Percentiles rank a stretch among this genome's conserved stretches.
phyloP scores from a whole-genome alignment of 805 yeast genomes.

The Metschnikowia henanensis region DNA sequence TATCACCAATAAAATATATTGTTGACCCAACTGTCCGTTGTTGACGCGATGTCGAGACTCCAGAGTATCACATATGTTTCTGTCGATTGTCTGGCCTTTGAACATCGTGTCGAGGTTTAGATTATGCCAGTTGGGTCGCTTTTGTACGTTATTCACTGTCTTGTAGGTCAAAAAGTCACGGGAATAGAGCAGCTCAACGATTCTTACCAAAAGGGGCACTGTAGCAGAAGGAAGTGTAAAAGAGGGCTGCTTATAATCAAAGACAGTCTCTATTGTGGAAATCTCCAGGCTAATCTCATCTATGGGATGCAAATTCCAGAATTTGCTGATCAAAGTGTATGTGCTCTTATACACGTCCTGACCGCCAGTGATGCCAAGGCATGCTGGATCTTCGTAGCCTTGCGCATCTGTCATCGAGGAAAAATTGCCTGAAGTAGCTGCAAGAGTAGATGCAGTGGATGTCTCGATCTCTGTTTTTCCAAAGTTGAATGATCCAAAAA shows the following conservation, averaged over 20 bases:
- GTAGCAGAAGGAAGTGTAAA: constrained; percentile 76
- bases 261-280: constrained; percentile 13
- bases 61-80: constrained; percentile 32
- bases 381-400: constrained; percentile 16
- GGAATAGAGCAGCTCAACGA: constrained; percentile 67
- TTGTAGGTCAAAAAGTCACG: constrained; percentile 49
- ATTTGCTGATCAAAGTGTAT: constrained; percentile 39
- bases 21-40: constrained; percentile 11
- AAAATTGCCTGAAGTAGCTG: constrained; percentile 5
- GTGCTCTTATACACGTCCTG: constrained; percentile 29
- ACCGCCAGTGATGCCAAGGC: constrained; percentile 34
- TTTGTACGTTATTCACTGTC: constrained; percentile 34
- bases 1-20: constrained; percentile 49
- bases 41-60: constrained; percentile 17
- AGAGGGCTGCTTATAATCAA: constrained; percentile 47
- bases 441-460: constrained; percentile 14
- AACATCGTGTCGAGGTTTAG: constrained; percentile 40
- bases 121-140: constrained; percentile 47
- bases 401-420: constrained; percentile 8
- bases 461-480: constrained; percentile 17
- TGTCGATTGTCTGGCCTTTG: constrained; percentile 40
- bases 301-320: constrained; percentile 50
- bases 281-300: constrained; percentile 23
- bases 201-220: constrained; percentile 71
- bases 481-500: constrained; percentile 23